Evolutionary conservation across 768 basidiomycete species (phyloP).

Genomic region (Hypholoma fasciculare): DNA sequence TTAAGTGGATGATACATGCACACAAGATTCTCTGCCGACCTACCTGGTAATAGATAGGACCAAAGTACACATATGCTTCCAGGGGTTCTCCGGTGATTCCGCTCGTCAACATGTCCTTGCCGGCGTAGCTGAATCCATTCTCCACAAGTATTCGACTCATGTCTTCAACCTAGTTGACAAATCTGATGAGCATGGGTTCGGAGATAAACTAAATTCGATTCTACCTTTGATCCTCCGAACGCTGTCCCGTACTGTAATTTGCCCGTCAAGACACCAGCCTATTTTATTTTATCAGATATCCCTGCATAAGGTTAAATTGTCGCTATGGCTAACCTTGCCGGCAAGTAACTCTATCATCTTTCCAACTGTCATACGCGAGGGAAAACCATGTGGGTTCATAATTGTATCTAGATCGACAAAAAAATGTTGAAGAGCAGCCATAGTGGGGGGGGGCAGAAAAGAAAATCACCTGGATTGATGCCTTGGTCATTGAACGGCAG

Average conservation of each 20-base stretch:
- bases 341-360: conserved; percentile 99
- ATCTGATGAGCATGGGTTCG: conserved; percentile 1
- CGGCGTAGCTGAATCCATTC: conserved; percentile 93
- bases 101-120: conserved; percentile 99
- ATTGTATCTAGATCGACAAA: conserved; percentile 72
- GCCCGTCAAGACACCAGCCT: conserved; percentile 91
- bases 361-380: conserved; percentile 98
- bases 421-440: background rate
- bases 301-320: background rate
- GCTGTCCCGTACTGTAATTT: conserved; percentile 94
- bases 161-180: conserved; percentile 78
- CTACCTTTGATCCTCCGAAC: conserved; percentile 95
- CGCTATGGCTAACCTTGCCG: conserved; percentile 66
- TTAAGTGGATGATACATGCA: conserved; percentile 6
- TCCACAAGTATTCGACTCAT: conserved; percentile 97
- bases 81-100: conserved; percentile 97
- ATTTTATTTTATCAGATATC: conserved; percentile 10
- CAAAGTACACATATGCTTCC: conserved; percentile 98
- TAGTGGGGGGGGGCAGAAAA: conserved; percentile 2
- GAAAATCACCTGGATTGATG: conserved; percentile 75
- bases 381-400: conserved; percentile 99
- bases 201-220: conserved; percentile 5
- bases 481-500: conserved; percentile 99
- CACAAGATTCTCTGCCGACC: conserved; percentile 15
- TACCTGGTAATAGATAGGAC: conserved; percentile 97